Conservation (phyloP, 805 yeast genomes). For the Lipomyces starkeyi region DNA sequence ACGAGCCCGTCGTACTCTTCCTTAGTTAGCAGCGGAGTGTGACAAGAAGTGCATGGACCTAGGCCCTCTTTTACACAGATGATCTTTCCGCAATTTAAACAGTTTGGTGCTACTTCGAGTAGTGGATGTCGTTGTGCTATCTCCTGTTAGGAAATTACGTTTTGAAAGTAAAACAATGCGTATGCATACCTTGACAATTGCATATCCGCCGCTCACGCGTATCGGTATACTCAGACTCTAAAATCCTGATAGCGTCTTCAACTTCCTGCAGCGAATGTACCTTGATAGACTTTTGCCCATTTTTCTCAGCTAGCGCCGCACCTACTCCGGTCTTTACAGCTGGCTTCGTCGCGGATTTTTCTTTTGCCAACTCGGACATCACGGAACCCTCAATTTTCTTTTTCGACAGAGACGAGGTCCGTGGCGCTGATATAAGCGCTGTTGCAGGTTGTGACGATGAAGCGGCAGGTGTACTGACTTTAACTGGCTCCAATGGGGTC, state of each 20-base stretch:
- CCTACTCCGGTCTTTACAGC: background rate
- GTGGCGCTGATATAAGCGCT: background rate
- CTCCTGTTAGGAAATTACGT: background rate
- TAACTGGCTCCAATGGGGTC: conserved; percentile 5
- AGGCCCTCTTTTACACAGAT: conserved; percentile 89
- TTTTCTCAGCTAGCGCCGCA: conserved; percentile 14
- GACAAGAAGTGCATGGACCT: conserved; percentile 88
- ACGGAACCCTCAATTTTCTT: conserved; percentile 10
- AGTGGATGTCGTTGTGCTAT: conserved; percentile 69
- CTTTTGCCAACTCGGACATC: conserved; percentile 15
- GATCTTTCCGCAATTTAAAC: conserved; percentile 91
- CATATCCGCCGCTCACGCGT: conserved; percentile 21
- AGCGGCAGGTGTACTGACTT: background rate
- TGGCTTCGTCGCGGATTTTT: conserved; percentile 15
- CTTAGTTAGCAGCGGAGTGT: conserved; percentile 63
- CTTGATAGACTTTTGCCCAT: conserved; percentile 20
- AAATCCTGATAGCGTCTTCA: conserved; percentile 33
- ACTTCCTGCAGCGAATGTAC: conserved; percentile 32
- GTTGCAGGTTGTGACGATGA: background rate
- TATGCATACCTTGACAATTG: conserved; percentile 35
- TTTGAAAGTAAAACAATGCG: background rate
- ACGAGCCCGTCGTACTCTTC: conserved; percentile 68
- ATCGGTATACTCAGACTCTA: conserved; percentile 23
- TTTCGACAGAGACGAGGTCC: conserved; percentile 12
- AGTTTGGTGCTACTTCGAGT: conserved; percentile 89